phyloP scores from a whole-genome alignment of 2,329 filamentous ascomycete genomes.

The Fusarium annulatum region DNA sequence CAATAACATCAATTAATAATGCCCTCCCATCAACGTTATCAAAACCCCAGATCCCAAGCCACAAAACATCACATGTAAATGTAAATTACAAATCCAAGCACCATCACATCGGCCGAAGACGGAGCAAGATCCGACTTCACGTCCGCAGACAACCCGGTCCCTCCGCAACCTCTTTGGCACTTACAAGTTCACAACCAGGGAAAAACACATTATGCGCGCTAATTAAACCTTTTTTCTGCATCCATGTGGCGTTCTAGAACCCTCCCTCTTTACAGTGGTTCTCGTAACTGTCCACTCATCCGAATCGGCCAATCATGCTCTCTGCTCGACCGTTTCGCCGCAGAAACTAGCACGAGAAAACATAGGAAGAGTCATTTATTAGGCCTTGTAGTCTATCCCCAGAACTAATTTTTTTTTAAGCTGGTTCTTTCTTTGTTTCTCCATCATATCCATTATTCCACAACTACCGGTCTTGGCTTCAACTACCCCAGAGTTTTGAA shows the following conservation, averaged over 20 bases:
- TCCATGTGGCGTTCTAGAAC: constrained; percentile 19
- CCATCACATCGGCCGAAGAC: constrained; percentile 34
- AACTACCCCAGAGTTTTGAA: constrained; percentile 8
- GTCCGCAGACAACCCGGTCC: constrained; percentile 14
- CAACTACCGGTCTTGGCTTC: constrained; percentile 15
- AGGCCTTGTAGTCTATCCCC: constrained; percentile 15
- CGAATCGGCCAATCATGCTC: constrained; percentile 43
- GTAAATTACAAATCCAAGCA: not conserved
- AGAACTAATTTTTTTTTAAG: not conserved
- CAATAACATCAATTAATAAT: not conserved
- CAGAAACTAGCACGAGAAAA: constrained; percentile 32
- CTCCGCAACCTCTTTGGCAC: constrained; percentile 23
- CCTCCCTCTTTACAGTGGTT: constrained; percentile 11
- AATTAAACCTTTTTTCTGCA: constrained; percentile 8
- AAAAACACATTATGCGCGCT: constrained; percentile 29
- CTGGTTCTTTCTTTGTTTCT: not conserved
- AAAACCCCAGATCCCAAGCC: too few species aligned
- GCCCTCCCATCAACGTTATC: not conserved
- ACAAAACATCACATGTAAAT: not conserved
- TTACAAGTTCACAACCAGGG: not conserved
- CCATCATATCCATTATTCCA: constrained; percentile 15
- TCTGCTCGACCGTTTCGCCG: constrained; percentile 39
- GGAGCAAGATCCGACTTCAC: constrained; percentile 23
- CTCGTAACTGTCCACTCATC: constrained; percentile 38
- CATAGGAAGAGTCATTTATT: constrained; percentile 38